Percentiles rank a stretch among this genome's conserved stretches.
Evolutionary conservation across 192 early-diverging fungal species (phyloP).

Genomic region (Backusella australiensis): DNA sequence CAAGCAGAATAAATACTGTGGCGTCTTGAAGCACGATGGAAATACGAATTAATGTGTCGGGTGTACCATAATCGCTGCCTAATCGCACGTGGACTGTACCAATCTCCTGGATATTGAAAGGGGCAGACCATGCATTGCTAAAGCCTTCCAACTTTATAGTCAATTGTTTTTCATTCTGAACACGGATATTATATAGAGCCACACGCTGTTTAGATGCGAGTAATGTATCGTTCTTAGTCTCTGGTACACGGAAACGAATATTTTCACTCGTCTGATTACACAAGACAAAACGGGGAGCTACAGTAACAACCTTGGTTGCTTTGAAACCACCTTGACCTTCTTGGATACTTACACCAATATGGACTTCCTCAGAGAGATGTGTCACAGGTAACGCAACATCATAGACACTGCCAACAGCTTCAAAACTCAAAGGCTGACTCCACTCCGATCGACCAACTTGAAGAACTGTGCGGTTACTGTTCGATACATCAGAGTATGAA

Average conservation of each 20-base stretch:
- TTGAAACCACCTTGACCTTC: conserved; percentile 87
- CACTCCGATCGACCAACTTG: conserved; percentile 73
- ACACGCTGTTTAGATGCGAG: conserved; percentile 52
- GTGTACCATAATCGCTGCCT: conserved; percentile 51
- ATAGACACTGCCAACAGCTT: conserved; percentile 86
- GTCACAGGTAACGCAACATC: conserved; percentile 69
- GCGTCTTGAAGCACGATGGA: conserved; percentile 87
- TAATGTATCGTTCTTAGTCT: conserved; percentile 46
- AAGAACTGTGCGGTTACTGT: conserved; percentile 78
- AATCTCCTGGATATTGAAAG: conserved; percentile 85
- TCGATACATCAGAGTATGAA: conserved; percentile 86
- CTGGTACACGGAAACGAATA: conserved; percentile 71
- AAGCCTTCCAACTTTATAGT: conserved; percentile 63
- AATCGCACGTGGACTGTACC: conserved; percentile 84
- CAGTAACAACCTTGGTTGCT: conserved; percentile 85
- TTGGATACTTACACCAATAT: conserved; percentile 81
- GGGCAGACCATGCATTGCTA: conserved; percentile 77
- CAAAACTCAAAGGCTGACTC: conserved; percentile 91
- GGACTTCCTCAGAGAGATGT: conserved; percentile 54
- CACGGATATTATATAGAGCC: conserved; percentile 69
- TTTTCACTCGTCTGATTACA: conserved; percentile 77
- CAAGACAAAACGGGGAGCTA: conserved; percentile 87
- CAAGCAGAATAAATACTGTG: conserved; percentile 84
- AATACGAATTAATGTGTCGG: conserved; percentile 71
- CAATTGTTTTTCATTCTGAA: conserved; percentile 62